These are phyloP conservation scores for Nothopassalora personata DNA, from an alignment of 2,329 filamentous ascomycete species.

Conservation along the genomic window DNA sequence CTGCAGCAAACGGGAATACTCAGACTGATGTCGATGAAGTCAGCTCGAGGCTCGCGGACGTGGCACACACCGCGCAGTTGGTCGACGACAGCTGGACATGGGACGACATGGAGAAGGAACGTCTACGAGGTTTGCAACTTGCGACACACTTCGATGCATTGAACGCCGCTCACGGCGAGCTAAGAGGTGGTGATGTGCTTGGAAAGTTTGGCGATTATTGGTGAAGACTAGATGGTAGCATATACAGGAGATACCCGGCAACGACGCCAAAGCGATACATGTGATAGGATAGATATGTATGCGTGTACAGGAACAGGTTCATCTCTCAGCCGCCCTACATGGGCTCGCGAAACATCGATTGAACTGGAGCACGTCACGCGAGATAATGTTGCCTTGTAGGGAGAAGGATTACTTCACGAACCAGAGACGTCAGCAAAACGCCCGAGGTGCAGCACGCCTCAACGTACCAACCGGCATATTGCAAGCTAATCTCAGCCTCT, in stretches of 20 bases:
- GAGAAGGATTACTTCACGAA: too few relatives aligned
- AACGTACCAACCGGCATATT: too few relatives aligned
- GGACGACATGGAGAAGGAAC: conserved; percentile 55
- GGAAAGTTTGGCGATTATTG: conserved; percentile 37
- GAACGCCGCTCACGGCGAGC: conserved; percentile 51
- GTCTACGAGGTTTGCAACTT: conserved; percentile 50
- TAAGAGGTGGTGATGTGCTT: conserved; percentile 41
- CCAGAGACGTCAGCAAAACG: too few relatives aligned
- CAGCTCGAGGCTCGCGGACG: conserved; percentile 24
- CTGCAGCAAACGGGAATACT: conserved; percentile 14
- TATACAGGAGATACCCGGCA: conserved; percentile 6
- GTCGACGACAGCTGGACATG: conserved; percentile 52
- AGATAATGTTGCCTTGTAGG: too few relatives aligned
- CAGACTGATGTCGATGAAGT: conserved; percentile 27
- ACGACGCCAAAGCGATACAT: conserved; percentile 5
- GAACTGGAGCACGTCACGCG: neutral
- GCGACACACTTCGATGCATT: conserved; percentile 52
- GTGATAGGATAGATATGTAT: neutral
- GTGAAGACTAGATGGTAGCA: neutral
- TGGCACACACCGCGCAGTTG: conserved; percentile 1
- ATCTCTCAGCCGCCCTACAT: neutral
- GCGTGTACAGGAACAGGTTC: neutral
- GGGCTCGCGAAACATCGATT: neutral
- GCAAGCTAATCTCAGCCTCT: too few relatives aligned
- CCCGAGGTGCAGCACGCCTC: too few relatives aligned